These are phyloP conservation scores for Boeremia lycopersici DNA, from an alignment of 2,329 filamentous ascomycete species.

Conservation along the genomic window DNA sequence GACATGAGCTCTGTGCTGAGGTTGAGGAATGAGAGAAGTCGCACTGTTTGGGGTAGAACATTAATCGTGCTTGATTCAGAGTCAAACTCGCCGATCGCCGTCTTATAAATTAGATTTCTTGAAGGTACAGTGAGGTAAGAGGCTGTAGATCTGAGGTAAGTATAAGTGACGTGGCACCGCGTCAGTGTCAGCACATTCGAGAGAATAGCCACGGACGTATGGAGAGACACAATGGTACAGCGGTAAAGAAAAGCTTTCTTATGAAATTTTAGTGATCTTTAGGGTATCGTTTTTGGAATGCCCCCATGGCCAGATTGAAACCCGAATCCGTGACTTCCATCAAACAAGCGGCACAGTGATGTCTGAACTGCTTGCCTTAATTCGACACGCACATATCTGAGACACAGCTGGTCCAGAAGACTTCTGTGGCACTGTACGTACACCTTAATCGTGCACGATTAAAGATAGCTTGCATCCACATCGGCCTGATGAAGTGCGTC, in stretches of 20 bases:
- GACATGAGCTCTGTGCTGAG: no score
- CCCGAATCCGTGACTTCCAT: not conserved
- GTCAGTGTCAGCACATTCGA: no score
- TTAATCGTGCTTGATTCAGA: no score
- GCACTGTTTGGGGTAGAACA: no score
- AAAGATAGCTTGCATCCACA: constrained; percentile 2
- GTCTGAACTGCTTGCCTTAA: not conserved
- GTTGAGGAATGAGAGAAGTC: no score
- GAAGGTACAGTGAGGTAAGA: no score
- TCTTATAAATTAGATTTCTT: no score
- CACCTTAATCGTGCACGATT: not conserved
- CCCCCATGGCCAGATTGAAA: not conserved
- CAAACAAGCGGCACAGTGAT: not conserved
- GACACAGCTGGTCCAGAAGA: not conserved
- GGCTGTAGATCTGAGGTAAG: no score
- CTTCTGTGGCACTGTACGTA: not conserved
- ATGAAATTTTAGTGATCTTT: not conserved
- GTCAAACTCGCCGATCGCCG: no score
- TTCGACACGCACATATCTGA: not conserved
- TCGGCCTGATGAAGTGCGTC: constrained; percentile 11
- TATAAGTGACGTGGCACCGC: no score
- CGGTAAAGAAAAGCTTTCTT: not conserved
- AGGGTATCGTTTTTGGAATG: not conserved
- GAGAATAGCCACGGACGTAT: no score
- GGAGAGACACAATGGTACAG: not conserved